Conservation (phyloP, 129 eudicot genomes). For the Pseudognaphalium luteoalbum region DNA sequence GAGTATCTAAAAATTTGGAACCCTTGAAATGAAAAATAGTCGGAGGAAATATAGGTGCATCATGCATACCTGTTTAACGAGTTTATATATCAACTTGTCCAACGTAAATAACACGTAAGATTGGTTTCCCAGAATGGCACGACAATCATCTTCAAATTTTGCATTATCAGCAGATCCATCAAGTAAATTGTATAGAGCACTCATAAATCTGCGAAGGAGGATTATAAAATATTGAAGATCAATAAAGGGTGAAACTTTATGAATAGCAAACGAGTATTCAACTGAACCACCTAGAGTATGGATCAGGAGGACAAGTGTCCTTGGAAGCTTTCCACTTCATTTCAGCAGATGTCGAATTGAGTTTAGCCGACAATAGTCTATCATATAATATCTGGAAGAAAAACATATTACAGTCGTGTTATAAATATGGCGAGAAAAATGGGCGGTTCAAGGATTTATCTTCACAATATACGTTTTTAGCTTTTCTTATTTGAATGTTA, state of each 20-base stretch:
- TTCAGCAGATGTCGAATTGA: slow-evolving; percentile 57
- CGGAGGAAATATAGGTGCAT: not conserved
- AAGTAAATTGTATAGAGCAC: slow-evolving; percentile 74
- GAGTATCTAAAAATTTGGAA: slow-evolving; percentile 1
- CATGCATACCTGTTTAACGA: slow-evolving; percentile 77
- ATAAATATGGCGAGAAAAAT: not conserved
- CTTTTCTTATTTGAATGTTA: not conserved
- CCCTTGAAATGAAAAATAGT: not conserved
- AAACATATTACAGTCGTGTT: slow-evolving; percentile 11
- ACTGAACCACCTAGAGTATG: slow-evolving; percentile 65
- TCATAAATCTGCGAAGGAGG: slow-evolving; percentile 64
- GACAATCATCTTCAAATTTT: slow-evolving; percentile 94
- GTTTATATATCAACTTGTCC: slow-evolving; percentile 88
- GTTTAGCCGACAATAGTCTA: slow-evolving; percentile 73
- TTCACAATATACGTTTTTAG: not conserved
- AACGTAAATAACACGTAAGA: slow-evolving; percentile 92
- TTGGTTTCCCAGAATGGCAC: slow-evolving; percentile 89
- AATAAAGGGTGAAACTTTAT: not conserved
- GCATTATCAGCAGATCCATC: slow-evolving; percentile 94
- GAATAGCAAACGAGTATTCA: slow-evolving; percentile 14
- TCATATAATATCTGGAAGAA: slow-evolving; percentile 66
- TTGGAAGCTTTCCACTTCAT: slow-evolving; percentile 58
- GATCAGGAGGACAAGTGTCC: slow-evolving; percentile 56
- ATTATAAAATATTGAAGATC: slow-evolving; percentile 7
- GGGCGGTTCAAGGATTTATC: not conserved